Percentiles rank a stretch among this genome's conserved stretches.
Conservation (phyloP, 768 basidiomycete species). For the Chiua virens region DNA sequence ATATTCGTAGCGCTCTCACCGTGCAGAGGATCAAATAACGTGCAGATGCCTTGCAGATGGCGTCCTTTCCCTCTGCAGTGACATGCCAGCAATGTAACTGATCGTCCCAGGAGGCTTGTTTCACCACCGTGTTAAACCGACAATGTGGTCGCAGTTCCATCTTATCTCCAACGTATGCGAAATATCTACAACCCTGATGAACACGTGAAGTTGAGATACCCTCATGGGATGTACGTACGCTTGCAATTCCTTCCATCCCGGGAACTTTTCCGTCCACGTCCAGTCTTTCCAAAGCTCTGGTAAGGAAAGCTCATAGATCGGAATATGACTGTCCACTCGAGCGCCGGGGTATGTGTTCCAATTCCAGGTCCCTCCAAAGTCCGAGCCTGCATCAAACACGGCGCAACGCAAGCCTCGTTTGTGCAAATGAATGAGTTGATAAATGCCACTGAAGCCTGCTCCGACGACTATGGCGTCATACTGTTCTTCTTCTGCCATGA, state of each 20-base stretch:
- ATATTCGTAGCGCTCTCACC: not conserved
- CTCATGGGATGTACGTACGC: constrained; percentile 1
- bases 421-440: constrained; percentile 8
- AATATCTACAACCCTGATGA: not conserved
- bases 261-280: too few species aligned
- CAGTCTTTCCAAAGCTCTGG: constrained; percentile 15
- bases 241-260: constrained; percentile 7
- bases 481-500: constrained; percentile 1
- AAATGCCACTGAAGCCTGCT: constrained; percentile 15
- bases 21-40: constrained; percentile 8
- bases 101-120: constrained; percentile 15
- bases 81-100: constrained; percentile 11
- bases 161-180: constrained; percentile 8
- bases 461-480: constrained; percentile 16
- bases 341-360: constrained; percentile 19
- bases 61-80: constrained; percentile 3
- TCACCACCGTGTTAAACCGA: constrained; percentile 12
- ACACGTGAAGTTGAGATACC: too few species aligned
- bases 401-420: constrained; percentile 11
- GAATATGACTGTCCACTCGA: constrained; percentile 9
- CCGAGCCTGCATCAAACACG: constrained; percentile 11
- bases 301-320: constrained; percentile 4
- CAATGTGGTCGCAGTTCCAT: constrained; percentile 10
- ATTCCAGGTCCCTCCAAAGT: constrained; percentile 14
- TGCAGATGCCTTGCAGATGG: not conserved